phyloP scores from a whole-genome alignment of 805 yeast species.

The Wickerhamomyces rabaulensis region DNA sequence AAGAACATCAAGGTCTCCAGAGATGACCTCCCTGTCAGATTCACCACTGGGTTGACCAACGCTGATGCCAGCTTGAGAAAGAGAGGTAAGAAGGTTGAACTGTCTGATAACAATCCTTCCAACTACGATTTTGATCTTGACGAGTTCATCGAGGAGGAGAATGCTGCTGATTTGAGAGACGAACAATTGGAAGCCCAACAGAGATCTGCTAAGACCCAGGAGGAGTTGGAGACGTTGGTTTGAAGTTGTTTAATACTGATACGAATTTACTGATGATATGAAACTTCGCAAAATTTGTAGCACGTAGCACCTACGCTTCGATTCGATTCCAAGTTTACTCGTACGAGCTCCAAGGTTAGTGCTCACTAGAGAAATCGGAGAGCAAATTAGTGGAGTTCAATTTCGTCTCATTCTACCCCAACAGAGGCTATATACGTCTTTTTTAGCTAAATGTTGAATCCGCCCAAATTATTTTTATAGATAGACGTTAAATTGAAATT shows the following conservation, averaged over 20 bases:
- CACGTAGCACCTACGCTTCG: too few species aligned
- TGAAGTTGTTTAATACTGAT: slow-evolving; percentile 2
- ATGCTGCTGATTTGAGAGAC: slow-evolving; percentile 13
- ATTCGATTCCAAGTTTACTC: too few species aligned
- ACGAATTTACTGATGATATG: not conserved
- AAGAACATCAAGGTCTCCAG: slow-evolving; percentile 14
- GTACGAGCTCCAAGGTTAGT: too few species aligned
- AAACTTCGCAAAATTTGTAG: too few species aligned
- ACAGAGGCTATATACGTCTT: too few species aligned
- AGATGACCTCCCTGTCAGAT: slow-evolving; percentile 20
- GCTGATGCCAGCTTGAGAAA: slow-evolving; percentile 7
- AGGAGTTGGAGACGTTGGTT: slow-evolving; percentile 19
- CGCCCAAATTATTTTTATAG: too few species aligned
- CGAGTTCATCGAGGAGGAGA: slow-evolving; percentile 19
- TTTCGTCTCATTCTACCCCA: too few species aligned
- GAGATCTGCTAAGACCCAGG: slow-evolving; percentile 12
- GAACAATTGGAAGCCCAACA: slow-evolving; percentile 8
- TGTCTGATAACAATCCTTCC: slow-evolving; percentile 16
- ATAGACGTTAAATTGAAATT: too few species aligned
- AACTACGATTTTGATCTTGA: slow-evolving; percentile 24
- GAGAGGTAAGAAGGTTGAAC: slow-evolving; percentile 13
- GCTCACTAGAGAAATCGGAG: too few species aligned
- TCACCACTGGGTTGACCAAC: slow-evolving; percentile 4
- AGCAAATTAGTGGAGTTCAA: too few species aligned
- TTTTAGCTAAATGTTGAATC: too few species aligned